These are phyloP conservation scores for Alternaria sp. DNA, from an alignment of 2,329 filamentous ascomycete genomes.

Conservation along the genomic window DNA sequence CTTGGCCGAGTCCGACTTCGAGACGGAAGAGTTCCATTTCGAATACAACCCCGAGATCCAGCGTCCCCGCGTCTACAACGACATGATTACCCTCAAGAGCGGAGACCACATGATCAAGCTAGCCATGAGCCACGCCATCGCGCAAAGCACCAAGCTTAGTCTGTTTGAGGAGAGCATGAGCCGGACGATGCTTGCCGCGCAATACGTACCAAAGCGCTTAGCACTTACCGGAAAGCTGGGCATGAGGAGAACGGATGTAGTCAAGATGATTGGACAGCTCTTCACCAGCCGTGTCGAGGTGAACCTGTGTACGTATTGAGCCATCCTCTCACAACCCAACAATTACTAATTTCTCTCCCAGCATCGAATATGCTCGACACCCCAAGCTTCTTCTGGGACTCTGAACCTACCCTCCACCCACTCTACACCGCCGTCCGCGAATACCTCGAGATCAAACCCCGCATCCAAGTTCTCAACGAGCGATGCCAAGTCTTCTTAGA, in stretches of 20 bases:
- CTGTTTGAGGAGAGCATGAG: constrained; percentile 98
- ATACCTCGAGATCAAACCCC: constrained; percentile 95
- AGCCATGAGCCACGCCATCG: constrained; percentile 95
- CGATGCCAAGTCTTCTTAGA: constrained; percentile 96
- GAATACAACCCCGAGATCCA: constrained; percentile 90
- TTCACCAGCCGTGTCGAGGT: constrained; percentile 97
- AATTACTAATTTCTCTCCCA: constrained; percentile 47
- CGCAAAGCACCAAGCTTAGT: constrained; percentile 94
- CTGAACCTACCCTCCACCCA: constrained; percentile 91
- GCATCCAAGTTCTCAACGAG: constrained; percentile 96
- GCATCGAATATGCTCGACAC: constrained; percentile 95
- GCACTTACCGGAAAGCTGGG: constrained; percentile 89
- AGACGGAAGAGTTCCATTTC: constrained; percentile 98
- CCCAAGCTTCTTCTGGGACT: constrained; percentile 98
- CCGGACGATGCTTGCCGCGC: constrained; percentile 89
- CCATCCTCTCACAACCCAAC: background rate
- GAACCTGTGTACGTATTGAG: constrained; percentile 81
- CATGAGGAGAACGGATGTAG: constrained; percentile 90
- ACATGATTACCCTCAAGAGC: constrained; percentile 96
- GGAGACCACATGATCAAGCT: constrained; percentile 99
- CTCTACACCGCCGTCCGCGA: constrained; percentile 94
- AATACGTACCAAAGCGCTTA: constrained; percentile 87
- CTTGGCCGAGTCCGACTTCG: constrained; percentile 86
- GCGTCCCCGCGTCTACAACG: constrained; percentile 92
- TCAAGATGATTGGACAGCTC: constrained; percentile 85